Base-by-base conservation (phyloP, 495 filamentous ascomycete genomes). In the Oidiodendron maius region DNA sequence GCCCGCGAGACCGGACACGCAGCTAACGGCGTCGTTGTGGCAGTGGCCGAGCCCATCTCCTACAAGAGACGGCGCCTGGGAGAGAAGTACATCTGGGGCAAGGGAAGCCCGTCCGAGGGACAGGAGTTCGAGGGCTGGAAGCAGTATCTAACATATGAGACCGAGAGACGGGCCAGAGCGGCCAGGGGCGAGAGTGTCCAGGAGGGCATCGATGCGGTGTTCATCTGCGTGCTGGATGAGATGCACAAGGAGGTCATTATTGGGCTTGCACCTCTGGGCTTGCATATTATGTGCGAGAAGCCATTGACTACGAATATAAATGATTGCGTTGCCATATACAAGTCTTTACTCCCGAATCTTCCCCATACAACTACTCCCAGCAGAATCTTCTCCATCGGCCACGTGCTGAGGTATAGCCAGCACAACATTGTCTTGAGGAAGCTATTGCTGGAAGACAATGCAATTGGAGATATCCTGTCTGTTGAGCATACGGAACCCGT, bases 271-370 rank as follows among this genome's bases (percentile, higher is more conserved):
- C 73, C 76, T 2, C 70, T 94, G 0, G 69, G 76, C 4, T 64
- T 93, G 21, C 89, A 96, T 62, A 81, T 97, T 45, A 84, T 96
- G 68, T 91, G 89, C 69, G 94, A 98, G 70, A 98, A 98, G 64
- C 93, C 93, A 0, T 70, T 98, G 15, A 87, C 88, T 2, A 86
- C 86, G 2, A 86, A 75, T 0, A 69, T 97, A 12, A 53, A 71
- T 18, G 87, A 91, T 44, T 95, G 89, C 62, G 64, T 91, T 5
- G 64, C 65, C 13, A 87, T 95, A 43, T 87, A 88, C 56, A 67
- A 72, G 9, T 72, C 81, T 1, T 54, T 87, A 20, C 40, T 58
- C 10, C 56, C 55, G 4, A 50, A 58, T 12, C 56, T 56, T 0
- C 53, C 68, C 25, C 56, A 62, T 20, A 42, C 59, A 16, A 42